Evolutionary conservation across 148 eudicot genomes (phyloP).

Genomic region (Rhododendron henanense): DNA sequence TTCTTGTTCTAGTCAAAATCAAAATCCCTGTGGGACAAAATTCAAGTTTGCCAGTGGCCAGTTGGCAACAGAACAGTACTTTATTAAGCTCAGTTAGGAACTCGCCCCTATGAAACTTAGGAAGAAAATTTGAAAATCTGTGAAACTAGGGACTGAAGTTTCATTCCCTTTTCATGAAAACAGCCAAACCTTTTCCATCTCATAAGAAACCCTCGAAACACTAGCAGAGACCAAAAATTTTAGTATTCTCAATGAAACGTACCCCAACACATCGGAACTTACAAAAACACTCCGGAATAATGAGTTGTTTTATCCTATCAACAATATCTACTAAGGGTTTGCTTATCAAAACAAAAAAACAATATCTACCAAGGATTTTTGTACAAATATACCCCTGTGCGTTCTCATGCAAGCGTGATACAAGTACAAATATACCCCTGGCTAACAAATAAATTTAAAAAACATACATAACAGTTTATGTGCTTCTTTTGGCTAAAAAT

Average conservation of each 20-base stretch:
- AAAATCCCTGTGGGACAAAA: not conserved
- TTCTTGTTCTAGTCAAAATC: not conserved
- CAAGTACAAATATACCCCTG: no score
- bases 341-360: no score
- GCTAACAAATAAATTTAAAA: no score
- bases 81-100: not conserved
- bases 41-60: not conserved
- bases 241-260: not conserved
- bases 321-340: not conserved
- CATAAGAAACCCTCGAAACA: not conserved
- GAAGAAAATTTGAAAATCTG: not conserved
- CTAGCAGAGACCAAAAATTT: not conserved
- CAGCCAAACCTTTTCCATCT: not conserved
- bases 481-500: not conserved
- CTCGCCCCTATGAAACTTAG: not conserved
- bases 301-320: not conserved
- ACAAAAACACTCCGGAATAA: not conserved
- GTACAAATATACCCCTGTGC: no score
- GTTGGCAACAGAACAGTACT: not conserved
- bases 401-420: no score
- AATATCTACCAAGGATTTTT: no score
- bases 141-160: not conserved
- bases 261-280: not conserved
- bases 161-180: not conserved
- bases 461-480: not conserved